A percentile compares a stretch with the other conserved stretches of the same genome.
These are phyloP conservation scores for Auxenochlorella protothecoides DNA, from an alignment of 139 green algal genomes.

Conservation along the genomic window DNA sequence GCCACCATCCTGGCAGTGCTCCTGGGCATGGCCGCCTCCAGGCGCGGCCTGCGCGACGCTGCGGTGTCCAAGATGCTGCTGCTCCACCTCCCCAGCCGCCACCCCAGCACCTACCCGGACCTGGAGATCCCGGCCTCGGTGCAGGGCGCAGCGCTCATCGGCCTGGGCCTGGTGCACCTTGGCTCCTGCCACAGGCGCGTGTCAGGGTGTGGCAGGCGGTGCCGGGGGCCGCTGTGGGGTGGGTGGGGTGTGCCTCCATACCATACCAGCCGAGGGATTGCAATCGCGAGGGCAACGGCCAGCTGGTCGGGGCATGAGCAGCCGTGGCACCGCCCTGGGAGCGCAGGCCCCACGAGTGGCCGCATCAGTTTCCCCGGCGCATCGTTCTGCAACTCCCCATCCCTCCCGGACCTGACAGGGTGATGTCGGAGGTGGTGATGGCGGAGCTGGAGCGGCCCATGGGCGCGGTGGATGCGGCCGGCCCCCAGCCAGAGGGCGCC, in stretches of 20 bases:
- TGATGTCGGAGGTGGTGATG: conserved; percentile 81
- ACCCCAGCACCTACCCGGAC: conserved; percentile 77
- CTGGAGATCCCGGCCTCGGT: conserved; percentile 83
- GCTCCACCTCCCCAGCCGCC: conserved; percentile 84
- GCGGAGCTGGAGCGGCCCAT: conserved; percentile 75
- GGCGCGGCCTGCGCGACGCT: conserved; percentile 53
- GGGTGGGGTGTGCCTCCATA: background rate
- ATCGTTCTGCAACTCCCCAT: too few species aligned
- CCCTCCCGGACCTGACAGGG: conserved; percentile 18
- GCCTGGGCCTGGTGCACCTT: conserved; percentile 81
- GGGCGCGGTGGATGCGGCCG: background rate
- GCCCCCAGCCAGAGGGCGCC: too few species aligned
- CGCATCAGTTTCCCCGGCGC: too few species aligned
- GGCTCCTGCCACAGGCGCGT: conserved; percentile 60
- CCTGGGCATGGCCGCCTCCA: conserved; percentile 64
- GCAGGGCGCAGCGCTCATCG: conserved; percentile 72
- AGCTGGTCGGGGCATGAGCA: too few species aligned
- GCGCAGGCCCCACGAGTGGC: too few species aligned
- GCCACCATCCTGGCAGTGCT: conserved; percentile 76
- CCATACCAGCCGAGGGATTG: background rate
- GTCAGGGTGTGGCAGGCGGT: background rate
- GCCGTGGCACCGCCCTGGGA: too few species aligned
- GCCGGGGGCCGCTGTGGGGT: background rate
- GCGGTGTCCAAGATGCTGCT: conserved; percentile 76
- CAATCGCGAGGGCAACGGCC: too few species aligned